phyloP scores from a whole-genome alignment of 2,329 filamentous ascomycete genomes.

The Rhynchosporium agropyri region DNA sequence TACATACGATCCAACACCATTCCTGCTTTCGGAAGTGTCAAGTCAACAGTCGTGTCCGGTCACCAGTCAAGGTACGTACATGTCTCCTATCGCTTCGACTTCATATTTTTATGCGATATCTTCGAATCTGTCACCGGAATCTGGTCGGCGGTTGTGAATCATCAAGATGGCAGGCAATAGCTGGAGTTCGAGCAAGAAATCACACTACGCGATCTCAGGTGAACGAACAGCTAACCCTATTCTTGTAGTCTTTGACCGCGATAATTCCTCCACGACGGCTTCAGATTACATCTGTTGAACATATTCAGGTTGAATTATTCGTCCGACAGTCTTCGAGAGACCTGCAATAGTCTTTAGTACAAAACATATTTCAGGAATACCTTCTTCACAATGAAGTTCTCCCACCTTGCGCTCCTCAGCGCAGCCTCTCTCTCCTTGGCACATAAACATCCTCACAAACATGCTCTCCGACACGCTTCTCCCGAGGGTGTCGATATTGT shows the following conservation, averaged over 20 bases:
- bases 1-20: not conserved
- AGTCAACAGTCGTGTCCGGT: constrained; percentile 20
- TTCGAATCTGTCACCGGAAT: not conserved
- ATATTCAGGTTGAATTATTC: constrained; percentile 12
- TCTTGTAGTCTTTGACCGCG: constrained; percentile 26
- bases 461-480: constrained; percentile 57
- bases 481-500: constrained; percentile 52
- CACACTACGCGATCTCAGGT: constrained; percentile 1
- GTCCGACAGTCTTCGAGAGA: constrained; percentile 31
- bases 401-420: constrained; percentile 37
- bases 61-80: constrained; percentile 32
- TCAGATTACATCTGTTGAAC: constrained; percentile 27
- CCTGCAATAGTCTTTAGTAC: constrained; percentile 30
- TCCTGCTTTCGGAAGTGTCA: constrained; percentile 6
- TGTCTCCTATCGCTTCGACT: not conserved
- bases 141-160: not conserved
- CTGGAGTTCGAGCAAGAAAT: not conserved
- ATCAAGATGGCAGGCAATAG: not conserved
- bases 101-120: not conserved
- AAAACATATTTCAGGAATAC: constrained; percentile 37
- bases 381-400: constrained; percentile 44
- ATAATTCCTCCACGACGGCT: constrained; percentile 22
- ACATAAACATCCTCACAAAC: constrained; percentile 61
- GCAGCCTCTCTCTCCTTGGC: constrained; percentile 56
- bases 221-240: constrained; percentile 31